phyloP scores from a whole-genome alignment of 805 yeast species.

The Debaryomyces prosopidis region DNA sequence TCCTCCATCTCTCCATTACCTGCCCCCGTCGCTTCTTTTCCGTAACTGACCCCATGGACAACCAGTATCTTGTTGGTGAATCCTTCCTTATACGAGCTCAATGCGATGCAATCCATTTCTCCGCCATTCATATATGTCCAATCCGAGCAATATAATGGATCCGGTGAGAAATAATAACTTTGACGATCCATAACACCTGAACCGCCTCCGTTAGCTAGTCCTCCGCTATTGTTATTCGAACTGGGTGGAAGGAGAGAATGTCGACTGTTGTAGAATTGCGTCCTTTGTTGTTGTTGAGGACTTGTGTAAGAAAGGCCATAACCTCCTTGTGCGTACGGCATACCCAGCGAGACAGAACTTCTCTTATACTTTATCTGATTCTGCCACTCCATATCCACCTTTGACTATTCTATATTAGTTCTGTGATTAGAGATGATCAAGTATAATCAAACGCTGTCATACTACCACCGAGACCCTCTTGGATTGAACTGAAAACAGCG shows the following conservation, averaged over 20 bases:
- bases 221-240: neutral
- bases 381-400: constrained; percentile 10
- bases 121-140: constrained; percentile 26
- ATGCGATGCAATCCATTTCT: constrained; percentile 53
- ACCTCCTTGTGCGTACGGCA: constrained; percentile 5
- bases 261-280: constrained; percentile 7
- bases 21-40: constrained; percentile 18
- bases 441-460: too few species aligned
- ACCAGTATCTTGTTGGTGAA: constrained; percentile 64
- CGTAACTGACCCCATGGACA: constrained; percentile 30
- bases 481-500: too few species aligned
- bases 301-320: constrained; percentile 4
- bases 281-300: constrained; percentile 9
- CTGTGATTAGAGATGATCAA: too few species aligned
- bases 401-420: neutral
- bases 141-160: constrained; percentile 23
- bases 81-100: constrained; percentile 83
- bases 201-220: neutral
- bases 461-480: too few species aligned
- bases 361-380: constrained; percentile 7
- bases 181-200: neutral
- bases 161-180: constrained; percentile 8
- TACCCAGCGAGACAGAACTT: constrained; percentile 10
- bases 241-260: constrained; percentile 15
- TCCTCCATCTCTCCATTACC: constrained; percentile 16